Conservation (phyloP, 1,139 yeast genomes). For the Nadsonia starkeyi-henricii region DNA sequence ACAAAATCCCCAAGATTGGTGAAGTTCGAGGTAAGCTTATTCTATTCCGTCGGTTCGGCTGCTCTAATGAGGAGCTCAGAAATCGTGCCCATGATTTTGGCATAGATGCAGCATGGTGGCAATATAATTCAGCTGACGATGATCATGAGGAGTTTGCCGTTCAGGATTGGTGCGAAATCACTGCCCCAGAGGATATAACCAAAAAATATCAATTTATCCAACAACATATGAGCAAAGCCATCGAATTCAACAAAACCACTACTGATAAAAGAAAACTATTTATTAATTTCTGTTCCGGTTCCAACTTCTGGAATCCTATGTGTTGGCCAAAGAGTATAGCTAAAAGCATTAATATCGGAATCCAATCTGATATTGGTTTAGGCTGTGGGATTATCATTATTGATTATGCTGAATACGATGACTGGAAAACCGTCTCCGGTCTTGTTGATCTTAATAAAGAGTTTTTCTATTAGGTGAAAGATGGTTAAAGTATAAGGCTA, state of each 20-base stretch:
- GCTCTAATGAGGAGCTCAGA: slow-evolving; percentile 32
- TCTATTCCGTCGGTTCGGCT: slow-evolving; percentile 60
- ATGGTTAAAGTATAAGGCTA: no score
- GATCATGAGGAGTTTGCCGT: slow-evolving; percentile 50
- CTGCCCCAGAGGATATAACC: slow-evolving; percentile 37
- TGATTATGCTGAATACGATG: slow-evolving; percentile 51
- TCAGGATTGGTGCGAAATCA: slow-evolving; percentile 65
- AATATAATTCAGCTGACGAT: slow-evolving; percentile 50
- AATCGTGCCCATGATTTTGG: slow-evolving; percentile 33
- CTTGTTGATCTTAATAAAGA: neutral
- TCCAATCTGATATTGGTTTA: slow-evolving; percentile 36
- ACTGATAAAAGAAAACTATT: slow-evolving; percentile 38
- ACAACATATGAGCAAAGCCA: slow-evolving; percentile 41
- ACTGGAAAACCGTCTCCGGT: slow-evolving; percentile 32
- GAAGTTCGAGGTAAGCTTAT: slow-evolving; percentile 56
- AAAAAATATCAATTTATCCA: slow-evolving; percentile 46
- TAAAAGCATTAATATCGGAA: slow-evolving; percentile 32
- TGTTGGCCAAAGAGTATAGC: slow-evolving; percentile 71
- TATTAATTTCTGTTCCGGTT: slow-evolving; percentile 61
- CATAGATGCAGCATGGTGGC: slow-evolving; percentile 56
- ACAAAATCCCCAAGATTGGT: slow-evolving; percentile 42
- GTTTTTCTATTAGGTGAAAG: no score
- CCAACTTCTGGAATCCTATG: slow-evolving; percentile 54
- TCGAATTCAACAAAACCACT: slow-evolving; percentile 33
- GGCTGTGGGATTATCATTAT: slow-evolving; percentile 48